These are phyloP conservation scores for Neofusicoccum ribis DNA, from an alignment of 2,329 filamentous ascomycete genomes.

Conservation along the genomic window DNA sequence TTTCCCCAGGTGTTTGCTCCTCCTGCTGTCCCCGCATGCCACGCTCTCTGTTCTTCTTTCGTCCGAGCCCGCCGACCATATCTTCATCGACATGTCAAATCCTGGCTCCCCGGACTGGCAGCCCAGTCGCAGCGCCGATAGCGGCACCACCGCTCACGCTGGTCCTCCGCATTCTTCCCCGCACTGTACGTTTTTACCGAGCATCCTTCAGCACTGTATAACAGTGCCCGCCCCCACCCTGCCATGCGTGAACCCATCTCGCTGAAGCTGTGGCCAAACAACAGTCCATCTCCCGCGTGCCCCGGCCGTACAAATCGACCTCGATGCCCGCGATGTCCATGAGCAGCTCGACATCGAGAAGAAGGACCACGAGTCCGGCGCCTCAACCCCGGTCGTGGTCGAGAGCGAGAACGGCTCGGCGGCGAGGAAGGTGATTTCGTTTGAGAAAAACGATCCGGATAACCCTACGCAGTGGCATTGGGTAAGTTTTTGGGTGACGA, in stretches of 20 bases:
- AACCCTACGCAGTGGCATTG: slow-evolving; percentile 47
- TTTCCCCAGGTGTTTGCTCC: background rate
- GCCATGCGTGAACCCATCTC: background rate
- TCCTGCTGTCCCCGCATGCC: background rate
- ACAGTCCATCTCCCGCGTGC: background rate
- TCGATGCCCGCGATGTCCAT: slow-evolving; percentile 29
- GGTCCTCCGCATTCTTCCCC: background rate
- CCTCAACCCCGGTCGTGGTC: slow-evolving; percentile 7
- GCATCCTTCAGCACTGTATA: background rate
- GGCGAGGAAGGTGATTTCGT: slow-evolving; percentile 37
- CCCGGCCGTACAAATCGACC: background rate
- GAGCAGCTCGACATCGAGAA: slow-evolving; percentile 28
- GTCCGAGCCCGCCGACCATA: background rate
- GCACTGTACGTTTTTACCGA: background rate
- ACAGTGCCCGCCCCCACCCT: background rate
- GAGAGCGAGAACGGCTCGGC: background rate
- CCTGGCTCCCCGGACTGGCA: background rate
- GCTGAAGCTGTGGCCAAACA: background rate
- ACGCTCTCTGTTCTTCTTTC: background rate
- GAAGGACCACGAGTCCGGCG: slow-evolving; percentile 29
- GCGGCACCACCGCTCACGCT: background rate
- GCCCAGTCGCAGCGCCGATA: background rate
- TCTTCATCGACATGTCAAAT: background rate
- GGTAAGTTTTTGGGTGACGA: slow-evolving; percentile 24
- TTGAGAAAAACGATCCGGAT: slow-evolving; percentile 40